Evolutionary conservation across 768 basidiomycete genomes (phyloP).

Genomic region (Pulveroboletus sp.): DNA sequence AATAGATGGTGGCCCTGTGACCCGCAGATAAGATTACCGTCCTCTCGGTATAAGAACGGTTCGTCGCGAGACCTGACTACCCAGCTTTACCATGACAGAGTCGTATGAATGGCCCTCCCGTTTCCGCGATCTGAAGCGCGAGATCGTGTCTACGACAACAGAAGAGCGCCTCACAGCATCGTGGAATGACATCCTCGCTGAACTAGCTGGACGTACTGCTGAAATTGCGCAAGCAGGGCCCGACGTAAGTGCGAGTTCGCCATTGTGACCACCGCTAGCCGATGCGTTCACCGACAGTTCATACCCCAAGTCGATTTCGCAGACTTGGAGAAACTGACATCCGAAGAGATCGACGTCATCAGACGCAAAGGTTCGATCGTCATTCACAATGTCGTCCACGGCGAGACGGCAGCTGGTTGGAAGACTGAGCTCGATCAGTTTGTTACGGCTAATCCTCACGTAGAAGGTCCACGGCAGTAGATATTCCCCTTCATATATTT

Average conservation of each 20-base stretch:
- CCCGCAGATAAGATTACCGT: too few species aligned
- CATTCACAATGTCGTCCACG: slow-evolving; percentile 57
- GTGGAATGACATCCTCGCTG: slow-evolving; percentile 54
- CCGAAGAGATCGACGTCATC: too few species aligned
- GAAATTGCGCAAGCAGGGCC: slow-evolving; percentile 46
- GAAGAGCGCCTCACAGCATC: slow-evolving; percentile 45
- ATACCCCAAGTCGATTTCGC: too few species aligned
- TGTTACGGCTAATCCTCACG: slow-evolving; percentile 51
- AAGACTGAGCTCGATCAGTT: slow-evolving; percentile 54
- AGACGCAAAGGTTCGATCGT: slow-evolving; percentile 56
- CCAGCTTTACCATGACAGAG: slow-evolving; percentile 9
- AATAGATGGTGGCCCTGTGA: too few species aligned
- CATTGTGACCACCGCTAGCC: background rate
- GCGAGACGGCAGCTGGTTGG: slow-evolving; percentile 54
- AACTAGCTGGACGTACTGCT: slow-evolving; percentile 44
- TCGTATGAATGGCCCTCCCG: slow-evolving; percentile 31
- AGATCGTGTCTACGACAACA: slow-evolving; percentile 50
- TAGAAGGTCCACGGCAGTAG: slow-evolving; percentile 40
- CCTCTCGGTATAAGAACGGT: too few species aligned
- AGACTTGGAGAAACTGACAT: too few species aligned
- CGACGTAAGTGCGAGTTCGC: slow-evolving; percentile 36
- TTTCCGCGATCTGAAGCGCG: slow-evolving; percentile 53
- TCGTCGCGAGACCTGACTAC: background rate
- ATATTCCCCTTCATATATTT: background rate
- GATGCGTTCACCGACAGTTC: slow-evolving; percentile 34